Conservation (phyloP, 345 rosid genomes). For the Arabidopsis thaliana region DNA sequence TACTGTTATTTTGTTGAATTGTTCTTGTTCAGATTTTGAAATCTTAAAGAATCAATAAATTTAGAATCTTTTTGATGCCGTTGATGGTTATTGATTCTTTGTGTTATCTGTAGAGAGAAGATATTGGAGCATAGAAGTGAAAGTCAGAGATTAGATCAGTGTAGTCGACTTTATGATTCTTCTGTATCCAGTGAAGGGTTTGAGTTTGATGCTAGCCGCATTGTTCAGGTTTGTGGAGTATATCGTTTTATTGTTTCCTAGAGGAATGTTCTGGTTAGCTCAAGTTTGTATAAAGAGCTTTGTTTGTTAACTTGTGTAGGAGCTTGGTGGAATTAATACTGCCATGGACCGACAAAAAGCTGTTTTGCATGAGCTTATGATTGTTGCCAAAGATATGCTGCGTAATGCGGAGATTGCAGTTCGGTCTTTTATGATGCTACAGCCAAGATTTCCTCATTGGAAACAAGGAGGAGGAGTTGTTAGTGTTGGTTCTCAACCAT, state of each 20-base stretch:
- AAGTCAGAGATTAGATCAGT: conserved; percentile 91
- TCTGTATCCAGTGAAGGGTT: conserved; percentile 87
- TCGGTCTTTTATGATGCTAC: conserved; percentile 82
- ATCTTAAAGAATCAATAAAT: background rate
- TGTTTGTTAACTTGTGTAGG: conserved; percentile 49
- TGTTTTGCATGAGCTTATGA: conserved; percentile 77
- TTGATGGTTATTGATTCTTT: conserved; percentile 5
- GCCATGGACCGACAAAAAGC: conserved; percentile 87
- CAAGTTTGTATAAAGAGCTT: background rate
- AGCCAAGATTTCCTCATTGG: conserved; percentile 73
- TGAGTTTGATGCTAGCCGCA: conserved; percentile 85
- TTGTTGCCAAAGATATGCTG: conserved; percentile 79
- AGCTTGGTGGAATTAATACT: conserved; percentile 88
- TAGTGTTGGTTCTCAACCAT: conserved; percentile 61
- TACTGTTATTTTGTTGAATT: background rate
- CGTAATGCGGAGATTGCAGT: conserved; percentile 86
- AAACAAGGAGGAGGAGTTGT: conserved; percentile 51
- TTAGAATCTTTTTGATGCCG: conserved; percentile 7
- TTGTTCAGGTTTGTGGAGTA: conserved; percentile 69
- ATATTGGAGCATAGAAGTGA: conserved; percentile 82
- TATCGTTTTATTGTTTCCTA: background rate
- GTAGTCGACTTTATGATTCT: conserved; percentile 93
- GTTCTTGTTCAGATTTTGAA: background rate
- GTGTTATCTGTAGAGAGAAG: conserved; percentile 63
- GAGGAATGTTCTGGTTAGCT: background rate